Conservation (phyloP, 768 basidiomycete species). For the Suillus tomentosus region DNA sequence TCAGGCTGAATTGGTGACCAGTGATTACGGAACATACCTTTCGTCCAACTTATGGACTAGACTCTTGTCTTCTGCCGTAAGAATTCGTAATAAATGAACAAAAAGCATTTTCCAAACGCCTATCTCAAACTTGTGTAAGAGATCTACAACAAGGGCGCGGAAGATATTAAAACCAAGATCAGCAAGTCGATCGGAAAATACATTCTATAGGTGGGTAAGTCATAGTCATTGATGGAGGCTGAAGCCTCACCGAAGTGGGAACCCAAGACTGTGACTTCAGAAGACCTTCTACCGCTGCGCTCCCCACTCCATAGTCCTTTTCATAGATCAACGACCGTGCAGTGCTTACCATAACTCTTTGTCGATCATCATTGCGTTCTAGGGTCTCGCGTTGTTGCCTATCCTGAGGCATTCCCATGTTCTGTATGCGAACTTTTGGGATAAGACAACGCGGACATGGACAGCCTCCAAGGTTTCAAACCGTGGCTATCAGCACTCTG, state of each 20-base stretch:
- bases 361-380: too few relatives aligned
- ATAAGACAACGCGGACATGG: conserved; percentile 19
- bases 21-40: neutral
- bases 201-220: conserved; percentile 21
- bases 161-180: conserved; percentile 23
- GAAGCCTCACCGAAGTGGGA: conserved; percentile 5
- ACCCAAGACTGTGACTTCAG: conserved; percentile 16
- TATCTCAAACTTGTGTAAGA: conserved; percentile 33
- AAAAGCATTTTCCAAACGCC: conserved; percentile 32
- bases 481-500: neutral
- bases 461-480: conserved; percentile 4
- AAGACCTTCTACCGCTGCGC: neutral
- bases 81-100: conserved; percentile 28
- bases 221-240: neutral
- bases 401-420: too few relatives aligned
- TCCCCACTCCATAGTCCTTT: too few relatives aligned
- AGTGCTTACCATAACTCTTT: neutral
- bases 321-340: neutral
- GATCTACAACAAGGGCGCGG: conserved; percentile 25
- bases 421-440: too few relatives aligned
- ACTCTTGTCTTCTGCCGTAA: neutral
- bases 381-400: too few relatives aligned
- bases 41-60: neutral
- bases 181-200: conserved; percentile 24
- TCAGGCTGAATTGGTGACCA: neutral